Evolutionary conservation across 176 grass and related monocot species (phyloP).

Genomic region (Chloris gayana): DNA sequence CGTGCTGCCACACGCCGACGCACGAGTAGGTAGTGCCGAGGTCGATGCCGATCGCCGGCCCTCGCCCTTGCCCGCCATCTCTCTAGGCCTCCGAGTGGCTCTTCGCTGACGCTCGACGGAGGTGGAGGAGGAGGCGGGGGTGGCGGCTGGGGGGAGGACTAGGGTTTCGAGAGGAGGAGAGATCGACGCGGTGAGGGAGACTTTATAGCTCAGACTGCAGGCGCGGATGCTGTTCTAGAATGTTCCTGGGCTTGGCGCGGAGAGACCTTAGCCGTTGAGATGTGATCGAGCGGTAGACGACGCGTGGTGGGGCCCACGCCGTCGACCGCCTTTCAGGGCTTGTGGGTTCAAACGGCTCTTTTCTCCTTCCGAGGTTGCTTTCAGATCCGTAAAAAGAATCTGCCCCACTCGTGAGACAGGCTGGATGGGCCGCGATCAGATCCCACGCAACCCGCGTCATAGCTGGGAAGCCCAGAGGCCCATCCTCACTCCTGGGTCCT

Average conservation of each 20-base stretch:
- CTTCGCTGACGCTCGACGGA: neutral
- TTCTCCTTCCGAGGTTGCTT: neutral
- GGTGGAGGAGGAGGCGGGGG: neutral
- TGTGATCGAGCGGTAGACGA: neutral
- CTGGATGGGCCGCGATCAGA: neutral
- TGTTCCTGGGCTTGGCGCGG: constrained; percentile 15
- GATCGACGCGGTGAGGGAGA: neutral
- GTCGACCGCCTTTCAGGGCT: neutral
- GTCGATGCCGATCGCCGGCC: constrained; percentile 93
- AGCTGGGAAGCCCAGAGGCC: too few relatives aligned
- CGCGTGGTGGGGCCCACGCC: neutral
- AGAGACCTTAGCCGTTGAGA: neutral
- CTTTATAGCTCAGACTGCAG: constrained; percentile 24
- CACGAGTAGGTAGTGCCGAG: constrained; percentile 98
- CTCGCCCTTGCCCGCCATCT: constrained; percentile 66
- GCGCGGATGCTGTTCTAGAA: constrained; percentile 41
- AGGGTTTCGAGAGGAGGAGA: constrained; percentile 48
- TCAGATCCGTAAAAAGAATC: constrained; percentile 1
- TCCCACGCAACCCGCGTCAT: neutral
- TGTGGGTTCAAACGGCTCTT: constrained; percentile 38
- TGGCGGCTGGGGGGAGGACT: constrained; percentile 27
- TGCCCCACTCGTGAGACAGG: neutral
- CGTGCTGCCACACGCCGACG: constrained; percentile 97
- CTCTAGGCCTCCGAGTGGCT: neutral
- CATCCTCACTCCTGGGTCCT: too few relatives aligned